Base-by-base conservation (phyloP, 305 asterid genomes). In the Stenogyne calaminthoides region DNA sequence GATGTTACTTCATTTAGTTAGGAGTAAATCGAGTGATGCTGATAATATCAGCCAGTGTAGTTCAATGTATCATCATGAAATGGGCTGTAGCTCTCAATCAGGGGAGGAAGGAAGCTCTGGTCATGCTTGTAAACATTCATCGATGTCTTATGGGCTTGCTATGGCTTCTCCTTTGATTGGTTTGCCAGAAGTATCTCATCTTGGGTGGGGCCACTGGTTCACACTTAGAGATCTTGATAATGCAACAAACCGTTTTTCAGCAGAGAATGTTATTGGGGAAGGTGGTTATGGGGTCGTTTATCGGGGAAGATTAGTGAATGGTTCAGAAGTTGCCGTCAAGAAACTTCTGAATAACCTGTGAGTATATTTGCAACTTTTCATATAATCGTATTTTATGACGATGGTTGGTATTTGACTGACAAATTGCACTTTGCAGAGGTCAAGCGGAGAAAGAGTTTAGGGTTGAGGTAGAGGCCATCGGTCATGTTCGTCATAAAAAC, bases 121-220 rank as follows among this genome's bases (percentile, higher is more conserved):
- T 14, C 76, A 84, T 68, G 87, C 78, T 37, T 71, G 89, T 1
- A 89, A 82, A 64, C 96, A 82, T 15, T 76, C 91, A 55, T 84
- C 92, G 4, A 55, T 74, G 69, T 76, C 88, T 0, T 83, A 90
- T 65, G 95, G 92, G 61, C 75, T 88, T 69, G 81, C 84, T 6
- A 81, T 84, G 91, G 82, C 98, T 0, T 90, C 97, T 70, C 98
- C 98, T 77, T 84, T 91, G 58, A 67, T 85, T 75, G 98, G 98
- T 58, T 85, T 93, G 92, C 97, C 97, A 0, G 98, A 93, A 81
- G 49, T 81, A 54, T 93, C 98, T 64, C 98, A 93, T 82, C 97
- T 93, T 63, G 98, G 98, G 25, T 93, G 98, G 98, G 98, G 98
- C 69, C 98, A 93, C 77, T 93, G 98, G 98, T 93, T 93, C 89